Evolutionary conservation across 208 protist species (phyloP), one percentile per base, ranked within the genome.

Genomic region (Balamuthia mandrillaris): DNA sequence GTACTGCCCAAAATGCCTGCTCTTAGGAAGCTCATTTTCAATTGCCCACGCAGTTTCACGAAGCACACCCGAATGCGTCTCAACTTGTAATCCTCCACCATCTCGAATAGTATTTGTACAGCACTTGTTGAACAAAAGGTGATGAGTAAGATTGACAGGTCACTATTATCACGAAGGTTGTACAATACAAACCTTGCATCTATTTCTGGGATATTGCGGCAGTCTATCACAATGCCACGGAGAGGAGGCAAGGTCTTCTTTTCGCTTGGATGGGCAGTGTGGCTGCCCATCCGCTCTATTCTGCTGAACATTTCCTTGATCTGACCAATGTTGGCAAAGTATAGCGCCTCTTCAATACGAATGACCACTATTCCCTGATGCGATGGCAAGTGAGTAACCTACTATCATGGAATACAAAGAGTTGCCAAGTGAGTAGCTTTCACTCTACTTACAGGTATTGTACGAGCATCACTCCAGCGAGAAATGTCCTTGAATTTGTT

Each of bases 281-380:
- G 72, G 29, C 72, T 81, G 49, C 74, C 74, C 6, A 81, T 1
- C 2, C 74, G 74, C 21, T 81, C 74, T 24, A 81, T 81, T 0
- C 74, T 31, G 3, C 51, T 33, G 2, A 81, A 31, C 74, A 81
- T 81, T 4, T 81, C 74, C 39, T 81, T 81, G 47, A 81, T 81
- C 51, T 81, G 45, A 2, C 74, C 74, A 3, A 81, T 24, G 74
- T 81, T 81, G 18, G 74, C 74, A 42, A 81, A 81, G 21, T 81
- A 81, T 5, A 81, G 74, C 2, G 29, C 45, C 54, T 81, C 74
- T 16, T 81, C 74, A 24, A 81, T 63, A 16, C 74, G 3, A 24
- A 81, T 1, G 5, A 81, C 42, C 1, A 81, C 42, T 14, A 81
- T 52, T 3, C 74, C 74, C 72, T 81, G 33, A 6, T 1, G 5